Conservation (phyloP, 1,284 basidiomycete species). For the Neolentinus lepideus region DNA sequence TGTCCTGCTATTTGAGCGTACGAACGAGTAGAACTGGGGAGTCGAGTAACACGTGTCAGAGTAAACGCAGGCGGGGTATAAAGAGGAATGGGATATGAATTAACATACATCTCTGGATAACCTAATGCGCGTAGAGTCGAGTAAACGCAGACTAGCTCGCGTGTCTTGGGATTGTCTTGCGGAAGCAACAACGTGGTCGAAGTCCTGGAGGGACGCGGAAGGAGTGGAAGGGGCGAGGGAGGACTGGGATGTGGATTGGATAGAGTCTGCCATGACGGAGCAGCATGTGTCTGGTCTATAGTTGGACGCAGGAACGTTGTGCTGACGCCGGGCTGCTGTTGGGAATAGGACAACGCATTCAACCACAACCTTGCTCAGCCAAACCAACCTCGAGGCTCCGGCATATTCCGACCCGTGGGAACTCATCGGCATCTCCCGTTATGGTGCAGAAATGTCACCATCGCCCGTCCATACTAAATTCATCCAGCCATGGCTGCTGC, state of each 20-base stretch:
- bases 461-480: neutral
- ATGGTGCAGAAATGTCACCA: neutral
- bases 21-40: neutral
- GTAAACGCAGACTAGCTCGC: neutral
- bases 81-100: neutral
- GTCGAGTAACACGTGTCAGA: neutral
- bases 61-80: neutral
- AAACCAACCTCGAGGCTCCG: too few species aligned
- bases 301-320: neutral
- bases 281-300: neutral
- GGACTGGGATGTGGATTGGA: neutral
- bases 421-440: neutral
- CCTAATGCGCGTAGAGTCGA: neutral
- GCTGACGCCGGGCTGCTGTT: neutral
- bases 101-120: neutral
- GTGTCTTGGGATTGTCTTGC: neutral
- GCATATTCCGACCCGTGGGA: too few species aligned
- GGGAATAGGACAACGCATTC: too few species aligned
- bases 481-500: neutral
- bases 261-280: neutral
- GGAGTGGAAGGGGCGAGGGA: neutral
- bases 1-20: constrained; percentile 1
- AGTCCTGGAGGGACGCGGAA: neutral
- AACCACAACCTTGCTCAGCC: too few species aligned
- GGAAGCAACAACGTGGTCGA: neutral